phyloP scores from a whole-genome alignment of 257 asterid species.

The Solanum paucissectum region DNA sequence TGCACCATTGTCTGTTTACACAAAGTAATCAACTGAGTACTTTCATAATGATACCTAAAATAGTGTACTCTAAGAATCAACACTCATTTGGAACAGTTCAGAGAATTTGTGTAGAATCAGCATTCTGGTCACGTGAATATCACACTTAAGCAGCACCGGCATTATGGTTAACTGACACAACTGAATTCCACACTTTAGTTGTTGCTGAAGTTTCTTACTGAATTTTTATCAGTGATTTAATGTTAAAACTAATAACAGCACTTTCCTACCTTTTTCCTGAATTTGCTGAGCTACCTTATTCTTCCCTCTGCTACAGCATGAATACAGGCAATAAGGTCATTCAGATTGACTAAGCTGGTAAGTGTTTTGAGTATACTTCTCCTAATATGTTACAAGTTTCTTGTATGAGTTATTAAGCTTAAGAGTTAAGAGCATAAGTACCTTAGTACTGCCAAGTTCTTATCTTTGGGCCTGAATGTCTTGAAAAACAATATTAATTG shows the following conservation, averaged over 20 bases:
- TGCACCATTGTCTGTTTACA: conserved; percentile 62
- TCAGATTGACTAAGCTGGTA: neutral
- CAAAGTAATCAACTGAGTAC: conserved; percentile 1
- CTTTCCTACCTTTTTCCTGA: neutral
- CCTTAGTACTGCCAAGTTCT: neutral
- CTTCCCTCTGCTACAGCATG: neutral
- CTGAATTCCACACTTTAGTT: neutral
- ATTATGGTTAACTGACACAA: neutral
- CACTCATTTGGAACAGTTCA: neutral
- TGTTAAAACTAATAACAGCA: neutral
- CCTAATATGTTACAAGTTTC: neutral
- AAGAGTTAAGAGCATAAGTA: neutral
- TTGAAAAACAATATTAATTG: neutral
- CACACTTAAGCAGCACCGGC: neutral
- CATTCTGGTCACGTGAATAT: neutral
- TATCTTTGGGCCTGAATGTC: neutral
- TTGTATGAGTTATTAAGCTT: neutral
- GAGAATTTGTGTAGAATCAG: neutral
- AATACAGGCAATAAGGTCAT: neutral
- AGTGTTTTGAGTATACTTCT: neutral
- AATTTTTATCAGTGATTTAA: neutral
- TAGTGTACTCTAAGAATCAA: neutral
- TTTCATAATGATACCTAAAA: neutral
- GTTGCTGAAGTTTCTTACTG: neutral
- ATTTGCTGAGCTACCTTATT: neutral